Conservation (phyloP, 495 filamentous ascomycete genomes). For the Chaetomium cochliodes region DNA sequence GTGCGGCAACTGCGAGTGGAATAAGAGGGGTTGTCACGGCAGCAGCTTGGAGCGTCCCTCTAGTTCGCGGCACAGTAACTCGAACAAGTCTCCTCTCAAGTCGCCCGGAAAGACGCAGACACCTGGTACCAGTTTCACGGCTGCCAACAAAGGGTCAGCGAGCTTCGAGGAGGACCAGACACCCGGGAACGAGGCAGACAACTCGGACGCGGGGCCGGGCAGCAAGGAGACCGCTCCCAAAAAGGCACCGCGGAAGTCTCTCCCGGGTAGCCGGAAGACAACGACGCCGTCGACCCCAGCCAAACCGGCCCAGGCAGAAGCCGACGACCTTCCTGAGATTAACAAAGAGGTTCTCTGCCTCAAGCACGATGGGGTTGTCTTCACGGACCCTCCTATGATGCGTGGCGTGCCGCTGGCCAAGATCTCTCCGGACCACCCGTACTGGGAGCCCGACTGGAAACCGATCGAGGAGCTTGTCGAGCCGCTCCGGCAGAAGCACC, state of each 20-base stretch:
- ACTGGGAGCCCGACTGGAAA: conserved; percentile 49
- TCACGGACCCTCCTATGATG: conserved; percentile 43
- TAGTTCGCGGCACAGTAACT: conserved; percentile 3
- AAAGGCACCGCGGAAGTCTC: conserved; percentile 28
- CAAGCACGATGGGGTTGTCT: conserved; percentile 41
- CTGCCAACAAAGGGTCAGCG: conserved; percentile 25
- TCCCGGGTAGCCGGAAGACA: conserved; percentile 24
- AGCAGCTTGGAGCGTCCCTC: conserved; percentile 5
- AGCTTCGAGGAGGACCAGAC: not conserved
- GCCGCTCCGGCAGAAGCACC: conserved; percentile 39
- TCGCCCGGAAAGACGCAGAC: not conserved
- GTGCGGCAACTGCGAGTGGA: conserved; percentile 42
- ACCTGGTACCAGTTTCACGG: conserved; percentile 27
- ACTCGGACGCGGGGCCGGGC: not conserved
- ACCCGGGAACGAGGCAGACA: not conserved
- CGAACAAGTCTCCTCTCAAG: not conserved
- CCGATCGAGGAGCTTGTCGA: conserved; percentile 36
- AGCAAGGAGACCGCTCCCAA: not conserved
- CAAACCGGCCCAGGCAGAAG: not conserved
- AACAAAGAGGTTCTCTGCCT: conserved; percentile 39
- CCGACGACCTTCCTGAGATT: conserved; percentile 35
- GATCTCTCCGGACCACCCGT: conserved; percentile 43
- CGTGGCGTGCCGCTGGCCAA: conserved; percentile 47
- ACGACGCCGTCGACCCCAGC: not conserved
- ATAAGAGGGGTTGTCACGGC: conserved; percentile 30